Evolutionary conservation across 441 rosid genomes (phyloP), one percentile per base, ranked within the genome.

Genomic region (Euphorbia schlechtendalii): DNA sequence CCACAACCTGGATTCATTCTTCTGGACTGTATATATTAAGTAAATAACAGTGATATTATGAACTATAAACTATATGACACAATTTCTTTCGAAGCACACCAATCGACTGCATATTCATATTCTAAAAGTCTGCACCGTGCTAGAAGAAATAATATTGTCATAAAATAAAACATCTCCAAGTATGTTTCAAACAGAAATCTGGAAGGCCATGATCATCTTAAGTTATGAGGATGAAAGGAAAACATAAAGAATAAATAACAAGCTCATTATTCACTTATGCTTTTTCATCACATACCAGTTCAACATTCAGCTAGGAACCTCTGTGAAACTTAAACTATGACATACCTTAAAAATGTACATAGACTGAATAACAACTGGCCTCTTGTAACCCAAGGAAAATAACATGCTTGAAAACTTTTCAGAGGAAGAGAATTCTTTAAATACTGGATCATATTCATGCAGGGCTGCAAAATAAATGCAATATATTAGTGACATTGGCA

Each of bases 321-420:
- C 43, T 12, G 6, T 41, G 45, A 12, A 41, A 25, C 45, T 30
- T 15, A 36, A 53, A 60, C 21, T 52, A 13, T 27, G 56, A n/a
- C 15, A 20, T 70, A 90, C 96, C 97, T 90, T 93, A 76, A 87
- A 93, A 36, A 93, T 93, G 76, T 88, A 93, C 97, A 88, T 88
- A 14, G 99, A 84, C 83, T 93, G 99, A 75, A 90, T 77, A 74
- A 82, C 58, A 18, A 77, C 83, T 5, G 97, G 96, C 77, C 83
- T 87, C 75, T 58, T 87, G 80, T 88, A 90, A 68, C 87, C 91
- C 56, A 93, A 85, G 65, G 97, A 88, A 56, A 52, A 67, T 55
- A 86, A 73, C 84, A 88, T 59, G 68, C 82, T 78, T 17, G 82
- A 83, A 71, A 84, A 24, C 67, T 89, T 88, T 9, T 82, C 81